Conservation (phyloP, 208 protist species). For the Novymonas esmeraldas region DNA sequence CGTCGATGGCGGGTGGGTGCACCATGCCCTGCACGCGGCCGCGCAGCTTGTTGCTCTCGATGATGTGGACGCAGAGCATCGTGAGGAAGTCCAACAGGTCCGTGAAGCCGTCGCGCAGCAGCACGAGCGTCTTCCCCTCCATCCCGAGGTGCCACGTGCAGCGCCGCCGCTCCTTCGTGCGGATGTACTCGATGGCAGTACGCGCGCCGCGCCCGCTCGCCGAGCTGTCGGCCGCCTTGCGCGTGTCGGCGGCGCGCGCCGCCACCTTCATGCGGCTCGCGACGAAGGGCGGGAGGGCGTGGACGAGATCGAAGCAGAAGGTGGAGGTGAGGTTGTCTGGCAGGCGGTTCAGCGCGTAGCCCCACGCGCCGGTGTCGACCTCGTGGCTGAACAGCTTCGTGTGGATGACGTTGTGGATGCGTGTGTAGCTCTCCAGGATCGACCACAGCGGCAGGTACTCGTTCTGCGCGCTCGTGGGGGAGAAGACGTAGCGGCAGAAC, state of each 20-base stretch:
- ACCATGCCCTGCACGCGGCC: conserved; percentile 82
- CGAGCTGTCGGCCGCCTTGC: conserved; percentile 35
- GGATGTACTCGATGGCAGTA: conserved; percentile 68
- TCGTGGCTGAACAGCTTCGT: conserved; percentile 73
- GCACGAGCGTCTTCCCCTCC: conserved; percentile 86
- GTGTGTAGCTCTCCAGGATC: conserved; percentile 82
- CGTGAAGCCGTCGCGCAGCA: conserved; percentile 87
- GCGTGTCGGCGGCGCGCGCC: conserved; percentile 70
- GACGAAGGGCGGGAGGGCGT: conserved; percentile 80
- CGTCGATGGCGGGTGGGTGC: conserved; percentile 81
- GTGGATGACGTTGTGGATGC: conserved; percentile 88
- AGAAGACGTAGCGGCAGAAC: conserved; percentile 86
- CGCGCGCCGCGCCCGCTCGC: conserved; percentile 30
- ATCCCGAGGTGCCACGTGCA: conserved; percentile 88
- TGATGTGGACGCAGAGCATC: conserved; percentile 90
- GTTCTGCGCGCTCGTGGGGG: conserved; percentile 59
- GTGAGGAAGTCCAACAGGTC: conserved; percentile 90
- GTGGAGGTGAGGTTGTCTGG: conserved; percentile 82
- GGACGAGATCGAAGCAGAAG: conserved; percentile 83
- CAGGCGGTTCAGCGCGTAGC: conserved; percentile 82
- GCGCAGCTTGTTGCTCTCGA: conserved; percentile 90
- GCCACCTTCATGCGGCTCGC: conserved; percentile 75
- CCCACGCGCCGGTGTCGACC: conserved; percentile 87
- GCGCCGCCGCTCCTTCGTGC: conserved; percentile 83
- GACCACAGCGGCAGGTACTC: conserved; percentile 84